Conservation (phyloP, 306 rosid genomes). For the Fagus sylvatica region DNA sequence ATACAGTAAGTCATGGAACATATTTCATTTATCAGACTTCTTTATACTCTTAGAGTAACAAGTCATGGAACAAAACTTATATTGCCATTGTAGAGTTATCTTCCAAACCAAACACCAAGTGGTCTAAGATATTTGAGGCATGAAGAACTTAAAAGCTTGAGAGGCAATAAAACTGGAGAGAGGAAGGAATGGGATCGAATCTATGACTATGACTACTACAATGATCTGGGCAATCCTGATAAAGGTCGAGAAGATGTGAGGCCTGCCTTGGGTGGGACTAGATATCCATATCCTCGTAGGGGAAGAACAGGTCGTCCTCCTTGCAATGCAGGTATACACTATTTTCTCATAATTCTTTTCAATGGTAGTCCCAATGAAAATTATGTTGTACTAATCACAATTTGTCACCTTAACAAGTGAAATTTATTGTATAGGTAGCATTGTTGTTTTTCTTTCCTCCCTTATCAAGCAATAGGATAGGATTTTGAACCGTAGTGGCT, state of each 20-base stretch:
- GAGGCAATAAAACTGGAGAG: constrained; percentile 55
- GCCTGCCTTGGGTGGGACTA: constrained; percentile 52
- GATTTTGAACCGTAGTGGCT: too few relatives aligned
- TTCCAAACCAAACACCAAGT: constrained; percentile 63
- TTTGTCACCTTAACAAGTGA: too few relatives aligned
- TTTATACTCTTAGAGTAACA: background rate
- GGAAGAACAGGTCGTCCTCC: constrained; percentile 50
- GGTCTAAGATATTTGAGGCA: constrained; percentile 50
- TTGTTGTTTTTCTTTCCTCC: background rate
- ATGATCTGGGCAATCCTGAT: constrained; percentile 55
- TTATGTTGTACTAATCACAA: too few relatives aligned
- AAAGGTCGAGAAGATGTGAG: constrained; percentile 40
- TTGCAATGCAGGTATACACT: constrained; percentile 36
- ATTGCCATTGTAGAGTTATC: constrained; percentile 42
- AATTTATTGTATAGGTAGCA: too few relatives aligned
- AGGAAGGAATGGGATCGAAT: constrained; percentile 70
- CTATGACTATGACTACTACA: constrained; percentile 61
- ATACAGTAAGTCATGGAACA: constrained; percentile 43
- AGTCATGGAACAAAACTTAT: background rate
- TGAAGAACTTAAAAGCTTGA: constrained; percentile 53
- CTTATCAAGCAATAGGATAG: too few relatives aligned
- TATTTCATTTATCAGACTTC: background rate
- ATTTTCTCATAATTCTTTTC: too few relatives aligned
- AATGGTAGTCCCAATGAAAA: too few relatives aligned
- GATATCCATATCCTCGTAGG: constrained; percentile 72